Percentiles rank a stretch among this genome's conserved stretches.
phyloP scores from a whole-genome alignment of 2,329 filamentous ascomycete species.

The Talaromyces atroroseus region DNA sequence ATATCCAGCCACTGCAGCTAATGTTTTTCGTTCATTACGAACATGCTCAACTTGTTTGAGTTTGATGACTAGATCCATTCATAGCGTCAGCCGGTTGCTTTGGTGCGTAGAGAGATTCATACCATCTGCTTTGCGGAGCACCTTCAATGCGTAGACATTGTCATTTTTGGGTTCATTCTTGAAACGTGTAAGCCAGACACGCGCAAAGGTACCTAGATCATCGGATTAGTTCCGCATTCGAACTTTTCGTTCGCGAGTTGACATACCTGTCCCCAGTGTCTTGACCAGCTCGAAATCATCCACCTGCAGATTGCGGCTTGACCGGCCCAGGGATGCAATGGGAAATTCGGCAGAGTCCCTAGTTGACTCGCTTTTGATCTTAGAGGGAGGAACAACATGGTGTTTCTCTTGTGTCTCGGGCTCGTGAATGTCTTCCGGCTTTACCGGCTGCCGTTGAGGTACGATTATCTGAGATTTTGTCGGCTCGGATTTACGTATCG shows the following conservation, averaged over 20 bases:
- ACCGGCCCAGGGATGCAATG: conserved; percentile 16
- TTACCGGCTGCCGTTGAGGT: conserved; percentile 15
- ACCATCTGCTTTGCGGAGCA: conserved; percentile 48
- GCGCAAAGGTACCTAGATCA: conserved; percentile 44
- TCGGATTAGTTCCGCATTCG: background rate
- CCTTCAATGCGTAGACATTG: conserved; percentile 45
- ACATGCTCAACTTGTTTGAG: conserved; percentile 66
- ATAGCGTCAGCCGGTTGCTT: background rate
- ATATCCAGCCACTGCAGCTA: conserved; percentile 57
- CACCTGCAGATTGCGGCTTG: conserved; percentile 27
- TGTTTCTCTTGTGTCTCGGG: conserved; percentile 29
- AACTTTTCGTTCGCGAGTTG: background rate
- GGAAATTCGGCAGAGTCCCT: background rate
- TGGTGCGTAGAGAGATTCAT: conserved; percentile 11
- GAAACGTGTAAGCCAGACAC: conserved; percentile 45
- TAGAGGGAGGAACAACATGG: conserved; percentile 23
- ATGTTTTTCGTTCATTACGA: conserved; percentile 60
- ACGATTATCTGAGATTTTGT: conserved; percentile 17
- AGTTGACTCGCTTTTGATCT: conserved; percentile 5
- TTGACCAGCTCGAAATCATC: conserved; percentile 44
- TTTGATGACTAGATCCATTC: conserved; percentile 42
- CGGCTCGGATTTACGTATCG: conserved; percentile 25
- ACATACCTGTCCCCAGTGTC: conserved; percentile 45
- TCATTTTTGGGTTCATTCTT: conserved; percentile 27
- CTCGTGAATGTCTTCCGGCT: conserved; percentile 16